Base-by-base conservation (phyloP, 2,329 filamentous ascomycete species). In the Pseudogymnoascus sp. region DNA sequence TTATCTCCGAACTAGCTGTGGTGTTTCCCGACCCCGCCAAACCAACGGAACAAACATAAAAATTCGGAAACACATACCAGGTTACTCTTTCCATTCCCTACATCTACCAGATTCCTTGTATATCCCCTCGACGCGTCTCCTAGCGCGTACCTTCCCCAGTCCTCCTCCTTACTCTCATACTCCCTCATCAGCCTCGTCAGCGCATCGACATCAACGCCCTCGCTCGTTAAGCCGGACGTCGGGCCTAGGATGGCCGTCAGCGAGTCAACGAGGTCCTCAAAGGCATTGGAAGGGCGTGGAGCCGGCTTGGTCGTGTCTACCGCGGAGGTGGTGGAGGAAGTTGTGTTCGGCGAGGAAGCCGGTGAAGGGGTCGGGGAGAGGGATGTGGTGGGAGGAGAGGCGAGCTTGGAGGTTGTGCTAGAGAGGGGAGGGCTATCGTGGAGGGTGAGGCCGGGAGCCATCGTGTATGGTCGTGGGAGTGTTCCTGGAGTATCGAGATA, bases 91-190 rank as follows among this genome's bases (percentile, higher is more conserved):
- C 86, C 91, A 69, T 96, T 96, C 2, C 92, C 91, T 72, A 92
- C 88, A 71, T 96, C 91, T 49, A 97, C 91, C 3, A 96, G 82
- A 72, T 96, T 96, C 63, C 93, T 80, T 11, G 93, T 96, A 75
- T 96, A 97, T 1, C 84, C 83, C 69, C 87, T 81, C 66, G 80
- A 86, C 16, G 77, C 69, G 70, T 96, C 88, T n/a, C 82, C 82
- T 69, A 93, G 83, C 28, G 89, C 90, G 76, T 90, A 96, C 66
- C 80, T 81, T 62, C 77, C 73, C 93, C 93, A 97, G 63, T 93
- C 87, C 25, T 78, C 75, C 63, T 87, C 80, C 40, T 84, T 77
- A 56, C 89, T 91, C 60, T 81, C 74, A 75, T 97, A 96, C 28
- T 82, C 77, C 63, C 84, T 77, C 91, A 97, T 96, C 66, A 93